These are phyloP conservation scores for Linnemannia exigua DNA, from an alignment of 192 early-diverging fungal genomes.

Conservation along the genomic window DNA sequence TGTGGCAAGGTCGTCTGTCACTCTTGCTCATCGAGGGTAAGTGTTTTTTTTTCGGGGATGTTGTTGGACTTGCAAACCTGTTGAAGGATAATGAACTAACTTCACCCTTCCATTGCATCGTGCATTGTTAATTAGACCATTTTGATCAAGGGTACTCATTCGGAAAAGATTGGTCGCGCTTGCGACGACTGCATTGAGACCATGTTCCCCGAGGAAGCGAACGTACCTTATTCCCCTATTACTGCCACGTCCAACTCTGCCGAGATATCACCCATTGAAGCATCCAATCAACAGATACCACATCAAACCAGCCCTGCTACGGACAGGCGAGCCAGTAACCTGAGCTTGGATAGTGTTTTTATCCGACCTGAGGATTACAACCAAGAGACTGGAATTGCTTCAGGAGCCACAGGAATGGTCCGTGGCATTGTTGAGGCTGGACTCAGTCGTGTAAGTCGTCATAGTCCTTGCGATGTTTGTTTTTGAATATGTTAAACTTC, in stretches of 20 bases:
- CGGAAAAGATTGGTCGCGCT: slow-evolving; percentile 57
- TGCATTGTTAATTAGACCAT: slow-evolving; percentile 38
- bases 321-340: slow-evolving; percentile 21
- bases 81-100: slow-evolving; percentile 37
- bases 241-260: neutral
- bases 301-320: neutral
- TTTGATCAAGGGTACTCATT: slow-evolving; percentile 45
- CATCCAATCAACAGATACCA: neutral
- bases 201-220: slow-evolving; percentile 58
- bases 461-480: neutral
- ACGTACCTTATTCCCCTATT: neutral
- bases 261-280: slow-evolving; percentile 22
- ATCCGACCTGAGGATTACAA: slow-evolving; percentile 35
- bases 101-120: slow-evolving; percentile 4
- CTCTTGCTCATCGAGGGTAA: slow-evolving; percentile 74
- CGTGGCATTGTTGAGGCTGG: slow-evolving; percentile 50
- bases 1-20: slow-evolving; percentile 89
- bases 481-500: neutral
- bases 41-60: slow-evolving; percentile 48
- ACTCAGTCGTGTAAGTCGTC: slow-evolving; percentile 43
- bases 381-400: neutral
- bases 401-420: slow-evolving; percentile 41
- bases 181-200: slow-evolving; percentile 59
- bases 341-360: slow-evolving; percentile 36
- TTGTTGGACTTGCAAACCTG: slow-evolving; percentile 63